These are phyloP conservation scores for Penicillium sumatraense DNA, from an alignment of 2,329 filamentous ascomycete species.

Conservation along the genomic window DNA sequence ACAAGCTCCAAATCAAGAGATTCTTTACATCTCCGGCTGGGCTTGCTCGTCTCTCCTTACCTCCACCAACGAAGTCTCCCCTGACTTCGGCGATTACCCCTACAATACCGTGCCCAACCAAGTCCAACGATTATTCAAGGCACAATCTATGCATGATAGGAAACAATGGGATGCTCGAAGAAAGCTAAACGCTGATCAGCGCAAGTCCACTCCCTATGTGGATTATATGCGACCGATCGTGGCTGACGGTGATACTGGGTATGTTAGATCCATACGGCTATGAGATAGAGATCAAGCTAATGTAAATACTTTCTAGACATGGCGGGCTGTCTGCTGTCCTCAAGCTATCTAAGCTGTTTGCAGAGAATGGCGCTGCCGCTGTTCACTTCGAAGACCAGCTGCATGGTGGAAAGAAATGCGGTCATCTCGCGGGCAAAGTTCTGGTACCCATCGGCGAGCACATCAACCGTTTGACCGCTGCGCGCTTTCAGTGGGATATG, in stretches of 20 bases:
- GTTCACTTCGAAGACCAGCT: conserved; percentile 99
- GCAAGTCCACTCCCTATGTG: conserved; percentile 76
- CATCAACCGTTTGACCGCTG: conserved; percentile 90
- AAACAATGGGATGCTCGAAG: conserved; percentile 89
- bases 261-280: conserved; percentile 18
- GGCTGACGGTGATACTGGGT: conserved; percentile 91
- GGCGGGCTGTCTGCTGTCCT: conserved; percentile 90
- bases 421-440: conserved; percentile 94
- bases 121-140: conserved; percentile 93
- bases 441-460: conserved; percentile 92
- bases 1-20: conserved; percentile 93
- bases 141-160: conserved; percentile 94
- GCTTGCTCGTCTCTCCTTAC: conserved; percentile 93
- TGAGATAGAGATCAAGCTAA: conserved; percentile 15
- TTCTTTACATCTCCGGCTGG: conserved; percentile 96
- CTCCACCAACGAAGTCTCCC: conserved; percentile 93
- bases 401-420: conserved; percentile 97
- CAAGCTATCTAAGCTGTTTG: conserved; percentile 96
- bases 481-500: conserved; percentile 96
- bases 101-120: conserved; percentile 99
- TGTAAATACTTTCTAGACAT: conserved; percentile 59
- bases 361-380: conserved; percentile 92
- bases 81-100: conserved; percentile 97
- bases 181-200: conserved; percentile 74
- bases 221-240: conserved; percentile 96